Percentiles rank a stretch among this genome's conserved stretches.
phyloP scores from a whole-genome alignment of 768 basidiomycete genomes.

The Lentinula sp. region DNA sequence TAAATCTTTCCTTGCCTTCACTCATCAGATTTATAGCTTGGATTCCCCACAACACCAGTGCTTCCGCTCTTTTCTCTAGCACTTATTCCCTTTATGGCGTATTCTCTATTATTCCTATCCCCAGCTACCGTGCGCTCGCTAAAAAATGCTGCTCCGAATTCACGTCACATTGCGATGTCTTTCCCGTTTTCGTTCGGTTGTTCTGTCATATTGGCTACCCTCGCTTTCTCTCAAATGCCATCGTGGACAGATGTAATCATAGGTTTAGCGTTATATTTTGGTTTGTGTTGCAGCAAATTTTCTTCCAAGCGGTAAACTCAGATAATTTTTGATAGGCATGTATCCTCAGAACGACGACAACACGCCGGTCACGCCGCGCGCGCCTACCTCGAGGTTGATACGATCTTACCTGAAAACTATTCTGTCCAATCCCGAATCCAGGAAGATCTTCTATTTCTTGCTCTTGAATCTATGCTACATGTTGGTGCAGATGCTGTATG shows the following conservation, averaged over 20 bases:
- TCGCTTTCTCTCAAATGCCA: slow-evolving; percentile 60
- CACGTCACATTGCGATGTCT: slow-evolving; percentile 54
- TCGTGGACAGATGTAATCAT: slow-evolving; percentile 56
- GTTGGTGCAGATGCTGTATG: slow-evolving; percentile 95
- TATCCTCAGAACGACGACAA: slow-evolving; percentile 41
- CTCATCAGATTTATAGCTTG: slow-evolving; percentile 30
- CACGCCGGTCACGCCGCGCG: slow-evolving; percentile 37
- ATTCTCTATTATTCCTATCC: slow-evolving; percentile 53
- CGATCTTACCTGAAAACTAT: slow-evolving; percentile 85
- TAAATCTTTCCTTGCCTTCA: background rate
- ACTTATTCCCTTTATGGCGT: slow-evolving; percentile 57
- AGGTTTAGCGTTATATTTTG: slow-evolving; percentile 55
- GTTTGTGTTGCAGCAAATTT: slow-evolving; percentile 29
- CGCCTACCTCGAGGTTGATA: slow-evolving; percentile 47
- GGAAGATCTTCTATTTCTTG: slow-evolving; percentile 96
- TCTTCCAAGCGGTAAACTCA: background rate
- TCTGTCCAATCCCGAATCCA: slow-evolving; percentile 84
- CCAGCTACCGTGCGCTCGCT: slow-evolving; percentile 44
- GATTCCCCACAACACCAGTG: slow-evolving; percentile 42
- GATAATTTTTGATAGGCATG: slow-evolving; percentile 33
- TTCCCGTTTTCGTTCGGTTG: slow-evolving; percentile 46
- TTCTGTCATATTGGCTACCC: slow-evolving; percentile 47
- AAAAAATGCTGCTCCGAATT: slow-evolving; percentile 41
- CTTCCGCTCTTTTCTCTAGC: slow-evolving; percentile 54
- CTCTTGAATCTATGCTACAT: slow-evolving; percentile 93